These are phyloP conservation scores for Nidula microcarpa DNA, from an alignment of 768 basidiomycete species.

Conservation along the genomic window DNA sequence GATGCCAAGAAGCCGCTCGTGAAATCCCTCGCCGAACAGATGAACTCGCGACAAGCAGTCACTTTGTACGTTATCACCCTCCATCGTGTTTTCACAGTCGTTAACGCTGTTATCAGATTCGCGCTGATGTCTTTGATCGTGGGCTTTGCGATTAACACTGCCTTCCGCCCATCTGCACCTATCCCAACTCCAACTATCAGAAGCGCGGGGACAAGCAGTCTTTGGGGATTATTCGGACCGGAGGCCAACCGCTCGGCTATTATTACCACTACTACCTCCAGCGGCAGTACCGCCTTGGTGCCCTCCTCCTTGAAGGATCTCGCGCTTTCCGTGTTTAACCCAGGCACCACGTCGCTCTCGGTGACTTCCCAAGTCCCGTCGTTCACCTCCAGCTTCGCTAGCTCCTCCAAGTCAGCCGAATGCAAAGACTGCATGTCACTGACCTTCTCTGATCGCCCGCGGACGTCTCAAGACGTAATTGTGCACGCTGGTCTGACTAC, in stretches of 20 bases:
- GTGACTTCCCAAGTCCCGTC: constrained; percentile 17
- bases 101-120: constrained; percentile 38
- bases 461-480: constrained; percentile 19
- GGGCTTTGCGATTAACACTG: constrained; percentile 52
- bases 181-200: constrained; percentile 28
- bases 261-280: constrained; percentile 17
- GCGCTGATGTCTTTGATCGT: constrained; percentile 69
- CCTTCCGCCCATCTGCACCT: constrained; percentile 34
- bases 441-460: constrained; percentile 7
- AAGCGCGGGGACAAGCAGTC: constrained; percentile 13
- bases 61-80: constrained; percentile 50
- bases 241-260: constrained; percentile 34
- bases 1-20: constrained; percentile 29
- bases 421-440: not conserved
- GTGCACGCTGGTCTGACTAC: constrained; percentile 15
- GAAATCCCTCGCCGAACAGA: constrained; percentile 36
- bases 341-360: constrained; percentile 42
- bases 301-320: constrained; percentile 44
- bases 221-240: constrained; percentile 41
- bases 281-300: constrained; percentile 24
- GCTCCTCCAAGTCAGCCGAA: constrained; percentile 14
- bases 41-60: constrained; percentile 53
- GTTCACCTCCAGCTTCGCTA: constrained; percentile 16
- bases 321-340: constrained; percentile 48
- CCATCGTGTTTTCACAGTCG: constrained; percentile 1